A percentile compares a stretch with the other conserved stretches of the same genome.
Evolutionary conservation across 2,329 filamentous ascomycete species (phyloP).

Genomic region (Neofusicoccum laricinum): DNA sequence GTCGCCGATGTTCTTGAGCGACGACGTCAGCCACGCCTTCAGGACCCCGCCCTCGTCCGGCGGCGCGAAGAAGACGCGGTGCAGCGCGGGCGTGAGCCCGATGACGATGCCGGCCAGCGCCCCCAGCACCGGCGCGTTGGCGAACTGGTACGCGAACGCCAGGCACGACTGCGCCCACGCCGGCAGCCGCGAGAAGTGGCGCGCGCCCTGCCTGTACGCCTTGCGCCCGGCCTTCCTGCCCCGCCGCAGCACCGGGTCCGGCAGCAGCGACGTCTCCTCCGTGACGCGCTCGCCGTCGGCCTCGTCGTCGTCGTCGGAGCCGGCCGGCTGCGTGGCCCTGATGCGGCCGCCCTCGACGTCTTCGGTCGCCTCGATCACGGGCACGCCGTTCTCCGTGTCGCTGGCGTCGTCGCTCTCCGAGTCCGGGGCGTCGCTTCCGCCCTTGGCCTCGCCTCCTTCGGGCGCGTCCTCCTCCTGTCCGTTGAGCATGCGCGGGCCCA

Average conservation of each 20-base stretch:
- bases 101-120: slow-evolving; percentile 58
- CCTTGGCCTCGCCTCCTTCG: slow-evolving; percentile 21
- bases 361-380: background rate
- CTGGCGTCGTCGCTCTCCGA: background rate
- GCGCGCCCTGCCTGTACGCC: slow-evolving; percentile 32
- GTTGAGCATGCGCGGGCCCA: slow-evolving; percentile 60
- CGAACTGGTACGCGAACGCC: slow-evolving; percentile 48
- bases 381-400: background rate
- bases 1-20: slow-evolving; percentile 59
- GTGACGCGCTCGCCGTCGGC: slow-evolving; percentile 28
- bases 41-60: slow-evolving; percentile 60
- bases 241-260: slow-evolving; percentile 32
- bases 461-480: slow-evolving; percentile 41
- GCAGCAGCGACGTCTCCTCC: slow-evolving; percentile 54
- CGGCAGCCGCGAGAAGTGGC: slow-evolving; percentile 36
- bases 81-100: slow-evolving; percentile 58
- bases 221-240: slow-evolving; percentile 29
- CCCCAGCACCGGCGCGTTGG: slow-evolving; percentile 62
- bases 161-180: slow-evolving; percentile 39
- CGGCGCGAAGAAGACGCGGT: slow-evolving; percentile 60
- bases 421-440: slow-evolving; percentile 24
- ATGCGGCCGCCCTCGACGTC: slow-evolving; percentile 20
- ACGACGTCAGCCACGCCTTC: slow-evolving; percentile 63
- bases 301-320: slow-evolving; percentile 23
- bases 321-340: slow-evolving; percentile 21